Percentiles rank a stretch among this genome's conserved stretches.
These are phyloP conservation scores for Xylaria sp. DNA, from an alignment of 2,329 filamentous ascomycete species.

Conservation along the genomic window DNA sequence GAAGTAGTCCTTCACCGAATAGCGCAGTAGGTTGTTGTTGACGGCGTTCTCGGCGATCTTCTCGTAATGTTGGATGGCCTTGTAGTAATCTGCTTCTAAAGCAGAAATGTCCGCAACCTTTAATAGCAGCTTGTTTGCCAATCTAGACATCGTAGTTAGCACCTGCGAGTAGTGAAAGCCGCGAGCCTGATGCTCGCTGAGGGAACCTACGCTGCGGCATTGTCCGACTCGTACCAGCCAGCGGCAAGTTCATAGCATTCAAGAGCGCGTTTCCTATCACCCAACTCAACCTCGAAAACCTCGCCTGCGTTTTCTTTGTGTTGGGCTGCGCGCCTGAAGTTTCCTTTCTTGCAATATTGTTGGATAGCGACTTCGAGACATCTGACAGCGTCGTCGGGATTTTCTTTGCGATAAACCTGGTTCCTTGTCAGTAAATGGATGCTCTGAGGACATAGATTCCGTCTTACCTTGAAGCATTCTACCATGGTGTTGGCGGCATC, in stretches of 20 bases:
- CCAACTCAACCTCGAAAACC: constrained; percentile 83
- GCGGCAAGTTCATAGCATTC: constrained; percentile 87
- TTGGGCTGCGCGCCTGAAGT: constrained; percentile 88
- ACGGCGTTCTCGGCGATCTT: constrained; percentile 81
- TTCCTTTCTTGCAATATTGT: constrained; percentile 89
- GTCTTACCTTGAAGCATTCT: constrained; percentile 86
- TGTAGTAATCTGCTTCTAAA: constrained; percentile 84
- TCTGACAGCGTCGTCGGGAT: constrained; percentile 82
- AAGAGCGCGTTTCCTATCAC: constrained; percentile 80
- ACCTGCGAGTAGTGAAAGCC: not conserved
- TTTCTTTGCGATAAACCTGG: constrained; percentile 90
- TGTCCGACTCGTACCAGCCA: constrained; percentile 88
- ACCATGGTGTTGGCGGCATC: constrained; percentile 89
- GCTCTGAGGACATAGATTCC: no score
- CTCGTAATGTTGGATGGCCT: constrained; percentile 84
- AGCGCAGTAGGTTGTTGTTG: constrained; percentile 91
- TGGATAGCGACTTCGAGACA: constrained; percentile 82
- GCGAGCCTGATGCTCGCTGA: not conserved
- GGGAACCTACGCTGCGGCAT: constrained; percentile 77
- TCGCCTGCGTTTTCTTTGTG: constrained; percentile 91
- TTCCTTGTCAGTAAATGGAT: constrained; percentile 57
- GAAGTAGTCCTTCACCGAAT: constrained; percentile 95
- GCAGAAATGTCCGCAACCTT: constrained; percentile 91
- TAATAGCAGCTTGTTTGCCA: constrained; percentile 92
- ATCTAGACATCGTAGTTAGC: constrained; percentile 31